Conservation (phyloP, 2,329 filamentous ascomycete species). For the Fusarium redolens region DNA sequence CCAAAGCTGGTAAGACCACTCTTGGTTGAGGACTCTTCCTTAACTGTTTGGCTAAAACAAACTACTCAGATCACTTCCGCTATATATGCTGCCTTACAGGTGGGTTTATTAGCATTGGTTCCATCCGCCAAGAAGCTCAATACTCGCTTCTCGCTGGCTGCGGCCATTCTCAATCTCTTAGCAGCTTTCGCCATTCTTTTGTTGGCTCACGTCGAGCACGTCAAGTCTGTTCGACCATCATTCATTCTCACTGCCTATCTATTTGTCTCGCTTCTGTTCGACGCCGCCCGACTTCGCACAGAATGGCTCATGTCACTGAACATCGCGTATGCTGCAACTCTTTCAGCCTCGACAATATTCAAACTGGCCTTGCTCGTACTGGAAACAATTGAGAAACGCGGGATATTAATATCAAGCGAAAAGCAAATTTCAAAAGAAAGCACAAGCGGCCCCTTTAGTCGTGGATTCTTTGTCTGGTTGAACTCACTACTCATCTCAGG, state of each 20-base stretch:
- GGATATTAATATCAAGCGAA: constrained; percentile 53
- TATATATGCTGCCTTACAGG: constrained; percentile 40
- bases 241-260: constrained; percentile 48
- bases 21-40: too few relatives aligned
- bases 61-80: constrained; percentile 36
- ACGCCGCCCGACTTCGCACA: constrained; percentile 48
- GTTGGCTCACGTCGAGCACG: constrained; percentile 47
- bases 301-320: constrained; percentile 48
- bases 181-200: constrained; percentile 45
- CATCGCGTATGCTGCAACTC: constrained; percentile 39
- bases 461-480: constrained; percentile 50
- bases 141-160: constrained; percentile 46
- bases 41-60: neutral
- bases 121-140: constrained; percentile 41
- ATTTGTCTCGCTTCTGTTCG: constrained; percentile 47
- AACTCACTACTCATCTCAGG: constrained; percentile 60
- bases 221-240: constrained; percentile 50
- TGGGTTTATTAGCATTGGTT: constrained; percentile 44
- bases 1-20: constrained; percentile 40
- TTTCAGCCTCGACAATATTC: constrained; percentile 35
- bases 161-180: constrained; percentile 45
- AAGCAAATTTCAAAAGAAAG: constrained; percentile 59
- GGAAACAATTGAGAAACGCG: constrained; percentile 49
- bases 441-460: constrained; percentile 53
- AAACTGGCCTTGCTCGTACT: constrained; percentile 45